These are phyloP conservation scores for Mycena crocata DNA, from an alignment of 768 basidiomycete genomes.

Conservation along the genomic window DNA sequence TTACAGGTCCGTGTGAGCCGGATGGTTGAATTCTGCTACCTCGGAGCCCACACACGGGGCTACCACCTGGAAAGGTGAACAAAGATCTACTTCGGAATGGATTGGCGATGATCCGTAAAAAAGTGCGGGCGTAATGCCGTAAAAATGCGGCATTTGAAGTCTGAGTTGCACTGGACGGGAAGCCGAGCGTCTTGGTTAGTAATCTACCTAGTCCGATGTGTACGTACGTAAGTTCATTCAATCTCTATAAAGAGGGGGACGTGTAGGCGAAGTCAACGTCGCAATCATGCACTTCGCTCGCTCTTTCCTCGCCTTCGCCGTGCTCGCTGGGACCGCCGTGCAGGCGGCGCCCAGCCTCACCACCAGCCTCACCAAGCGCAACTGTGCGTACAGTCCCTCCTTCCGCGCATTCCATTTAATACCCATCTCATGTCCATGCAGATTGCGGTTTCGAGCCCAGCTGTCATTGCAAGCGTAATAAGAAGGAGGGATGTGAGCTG, in stretches of 20 bases:
- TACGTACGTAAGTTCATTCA: too few species aligned
- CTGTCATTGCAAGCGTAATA: not conserved
- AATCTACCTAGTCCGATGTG: too few species aligned
- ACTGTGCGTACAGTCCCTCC: not conserved
- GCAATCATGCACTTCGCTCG: not conserved
- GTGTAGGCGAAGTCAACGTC: not conserved
- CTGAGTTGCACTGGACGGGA: too few species aligned
- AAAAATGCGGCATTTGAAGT: too few species aligned
- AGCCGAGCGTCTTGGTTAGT: too few species aligned
- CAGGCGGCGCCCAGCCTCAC: not conserved
- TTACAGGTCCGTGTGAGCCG: too few species aligned
- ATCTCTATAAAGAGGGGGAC: not conserved
- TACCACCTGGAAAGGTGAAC: too few species aligned
- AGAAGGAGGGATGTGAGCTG: not conserved
- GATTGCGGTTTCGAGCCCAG: slow-evolving; percentile 3
- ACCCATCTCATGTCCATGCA: not conserved
- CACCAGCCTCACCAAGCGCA: slow-evolving; percentile 6
- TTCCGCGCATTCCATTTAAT: not conserved
- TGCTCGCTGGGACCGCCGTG: not conserved
- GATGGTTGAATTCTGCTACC: too few species aligned
- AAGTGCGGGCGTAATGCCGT: too few species aligned
- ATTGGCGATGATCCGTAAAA: too few species aligned
- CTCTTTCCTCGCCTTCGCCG: not conserved
- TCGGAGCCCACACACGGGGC: too few species aligned
- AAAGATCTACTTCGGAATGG: too few species aligned